A percentile compares a stretch with the other conserved stretches of the same genome.
Conservation (phyloP, 108 stramenopile species). For the Skeletonema tropicum region DNA sequence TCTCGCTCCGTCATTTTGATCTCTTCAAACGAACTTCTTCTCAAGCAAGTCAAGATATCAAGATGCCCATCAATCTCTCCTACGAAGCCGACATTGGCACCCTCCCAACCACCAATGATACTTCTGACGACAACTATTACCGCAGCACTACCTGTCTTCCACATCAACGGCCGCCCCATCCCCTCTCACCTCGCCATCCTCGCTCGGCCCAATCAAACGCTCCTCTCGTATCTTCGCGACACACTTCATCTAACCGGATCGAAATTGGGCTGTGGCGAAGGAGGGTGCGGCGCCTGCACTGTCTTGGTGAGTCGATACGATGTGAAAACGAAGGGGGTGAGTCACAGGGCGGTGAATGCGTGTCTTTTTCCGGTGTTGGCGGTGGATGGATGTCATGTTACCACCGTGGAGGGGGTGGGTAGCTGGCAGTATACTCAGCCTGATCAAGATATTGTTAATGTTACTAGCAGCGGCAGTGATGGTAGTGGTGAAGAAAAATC, state of each 20-base stretch:
- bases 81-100: slow-evolving; percentile 7
- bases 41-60: too few species aligned
- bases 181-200: slow-evolving; percentile 49
- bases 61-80: neutral
- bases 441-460: too few species aligned
- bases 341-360: slow-evolving; percentile 84
- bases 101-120: neutral
- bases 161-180: slow-evolving; percentile 73
- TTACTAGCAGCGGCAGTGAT: too few species aligned
- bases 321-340: slow-evolving; percentile 8
- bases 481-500: too few species aligned
- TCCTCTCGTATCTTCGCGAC: slow-evolving; percentile 74
- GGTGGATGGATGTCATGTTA: slow-evolving; percentile 87
- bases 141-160: slow-evolving; percentile 74
- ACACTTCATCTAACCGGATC: slow-evolving; percentile 74
- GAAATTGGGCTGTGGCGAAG: slow-evolving; percentile 89
- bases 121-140: too few species aligned
- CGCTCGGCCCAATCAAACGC: slow-evolving; percentile 75
- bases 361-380: slow-evolving; percentile 92
- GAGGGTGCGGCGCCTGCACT: slow-evolving; percentile 96
- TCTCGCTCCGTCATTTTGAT: too few species aligned
- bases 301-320: slow-evolving; percentile 62
- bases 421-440: slow-evolving; percentile 22
- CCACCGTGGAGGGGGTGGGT: slow-evolving; percentile 92
- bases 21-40: too few species aligned